These are phyloP conservation scores for Amborella trichopoda DNA, from an alignment of 164 flowering plant genomes.

Conservation along the genomic window DNA sequence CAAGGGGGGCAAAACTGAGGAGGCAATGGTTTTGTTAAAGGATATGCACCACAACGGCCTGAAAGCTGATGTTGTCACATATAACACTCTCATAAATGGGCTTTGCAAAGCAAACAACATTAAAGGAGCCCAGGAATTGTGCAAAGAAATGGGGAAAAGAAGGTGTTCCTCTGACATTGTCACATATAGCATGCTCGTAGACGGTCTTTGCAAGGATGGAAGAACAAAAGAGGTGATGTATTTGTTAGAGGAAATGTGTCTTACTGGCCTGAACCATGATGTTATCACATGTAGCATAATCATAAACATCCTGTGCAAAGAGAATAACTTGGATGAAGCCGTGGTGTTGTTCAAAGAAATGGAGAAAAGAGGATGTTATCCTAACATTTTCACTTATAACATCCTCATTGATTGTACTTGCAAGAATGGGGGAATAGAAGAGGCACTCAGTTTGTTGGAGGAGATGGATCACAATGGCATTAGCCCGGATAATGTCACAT, in stretches of 20 bases:
- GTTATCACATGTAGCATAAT: slow-evolving; percentile 32
- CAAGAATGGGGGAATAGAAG: slow-evolving; percentile 23
- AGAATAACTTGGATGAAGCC: slow-evolving; percentile 45
- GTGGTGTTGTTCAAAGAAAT: slow-evolving; percentile 26
- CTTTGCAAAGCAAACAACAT: slow-evolving; percentile 15
- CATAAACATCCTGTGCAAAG: slow-evolving; percentile 28
- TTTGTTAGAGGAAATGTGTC: slow-evolving; percentile 28
- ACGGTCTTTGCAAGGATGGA: slow-evolving; percentile 35
- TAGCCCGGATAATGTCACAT: slow-evolving; percentile 39
- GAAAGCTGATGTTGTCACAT: slow-evolving; percentile 25
- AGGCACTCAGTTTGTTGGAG: slow-evolving; percentile 38
- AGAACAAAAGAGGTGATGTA: slow-evolving; percentile 14
- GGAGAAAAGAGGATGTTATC: slow-evolving; percentile 31
- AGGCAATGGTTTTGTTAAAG: slow-evolving; percentile 4
- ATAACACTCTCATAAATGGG: slow-evolving; percentile 25
- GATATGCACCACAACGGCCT: slow-evolving; percentile 1
- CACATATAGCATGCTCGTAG: slow-evolving; percentile 28
- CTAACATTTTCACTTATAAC: slow-evolving; percentile 39
- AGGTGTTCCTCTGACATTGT: slow-evolving; percentile 14
- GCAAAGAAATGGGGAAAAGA: slow-evolving; percentile 8
- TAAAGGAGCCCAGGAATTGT: slow-evolving; percentile 12
- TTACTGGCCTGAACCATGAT: slow-evolving; percentile 30
- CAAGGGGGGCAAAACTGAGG: slow-evolving; percentile 1
- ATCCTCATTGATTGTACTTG: slow-evolving; percentile 46
- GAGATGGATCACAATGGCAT: slow-evolving; percentile 8